phyloP scores from a whole-genome alignment of 441 rosid genomes.

The Syzygium malaccense region DNA sequence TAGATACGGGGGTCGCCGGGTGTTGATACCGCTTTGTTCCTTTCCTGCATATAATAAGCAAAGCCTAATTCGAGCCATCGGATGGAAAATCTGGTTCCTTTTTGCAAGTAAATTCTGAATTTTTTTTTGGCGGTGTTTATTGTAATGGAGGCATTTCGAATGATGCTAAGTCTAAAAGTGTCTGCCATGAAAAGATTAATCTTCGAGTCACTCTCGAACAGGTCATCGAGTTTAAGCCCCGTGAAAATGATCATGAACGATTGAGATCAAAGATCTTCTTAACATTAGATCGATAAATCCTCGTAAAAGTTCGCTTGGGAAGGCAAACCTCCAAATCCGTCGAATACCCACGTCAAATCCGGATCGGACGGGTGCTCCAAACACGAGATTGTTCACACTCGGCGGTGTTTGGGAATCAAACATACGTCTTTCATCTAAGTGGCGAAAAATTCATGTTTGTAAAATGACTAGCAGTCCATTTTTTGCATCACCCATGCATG shows the following conservation, averaged over 20 bases:
- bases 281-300: not conserved
- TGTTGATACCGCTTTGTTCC: not conserved
- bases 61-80: not conserved
- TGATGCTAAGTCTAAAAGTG: not conserved
- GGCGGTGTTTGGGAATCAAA: not conserved
- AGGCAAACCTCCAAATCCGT: not conserved
- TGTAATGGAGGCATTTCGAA: not conserved
- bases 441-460: rapidly evolving
- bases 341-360: not conserved
- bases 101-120: not conserved
- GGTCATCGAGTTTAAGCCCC: not conserved
- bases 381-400: not conserved
- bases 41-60: not conserved
- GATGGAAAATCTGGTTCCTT: not conserved
- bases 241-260: no score
- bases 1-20: not conserved
- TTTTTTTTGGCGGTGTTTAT: not conserved
- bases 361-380: not conserved
- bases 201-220: not conserved
- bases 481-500: not conserved
- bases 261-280: not conserved
- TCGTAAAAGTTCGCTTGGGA: not conserved
- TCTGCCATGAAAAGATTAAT: not conserved
- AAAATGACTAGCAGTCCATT: not conserved
- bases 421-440: not conserved